Percentiles rank a stretch among this genome's conserved stretches.
Evolutionary conservation across 805 yeast genomes (phyloP).

Genomic region (Candida nonsorbophila): DNA sequence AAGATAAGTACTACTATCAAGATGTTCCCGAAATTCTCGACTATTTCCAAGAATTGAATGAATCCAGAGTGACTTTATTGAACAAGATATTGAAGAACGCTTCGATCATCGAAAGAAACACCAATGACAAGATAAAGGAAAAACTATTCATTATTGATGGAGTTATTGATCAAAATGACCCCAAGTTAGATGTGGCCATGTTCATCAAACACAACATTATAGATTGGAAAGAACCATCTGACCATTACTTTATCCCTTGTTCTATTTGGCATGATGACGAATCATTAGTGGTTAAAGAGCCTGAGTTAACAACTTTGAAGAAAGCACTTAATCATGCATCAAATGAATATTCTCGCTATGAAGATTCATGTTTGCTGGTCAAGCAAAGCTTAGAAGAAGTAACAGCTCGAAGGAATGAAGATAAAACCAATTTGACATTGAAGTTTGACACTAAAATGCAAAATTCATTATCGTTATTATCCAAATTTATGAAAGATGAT

Average conservation of each 20-base stretch:
- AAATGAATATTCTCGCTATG: conserved; percentile 32
- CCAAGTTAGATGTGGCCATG: conserved; percentile 80
- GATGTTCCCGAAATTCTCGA: conserved; percentile 90
- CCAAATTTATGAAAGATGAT: conserved; percentile 68
- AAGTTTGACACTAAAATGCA: conserved; percentile 50
- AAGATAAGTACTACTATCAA: conserved; percentile 89
- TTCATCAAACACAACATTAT: conserved; percentile 79
- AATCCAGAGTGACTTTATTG: conserved; percentile 64
- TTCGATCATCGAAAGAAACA: conserved; percentile 49
- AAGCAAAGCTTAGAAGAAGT: conserved; percentile 48
- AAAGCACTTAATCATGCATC: conserved; percentile 40
- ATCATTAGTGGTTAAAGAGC: conserved; percentile 50
- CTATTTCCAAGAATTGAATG: conserved; percentile 77
- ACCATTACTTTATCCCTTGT: conserved; percentile 80
- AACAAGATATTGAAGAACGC: conserved; percentile 68
- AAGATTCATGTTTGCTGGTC: conserved; percentile 40
- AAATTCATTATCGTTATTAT: conserved; percentile 47
- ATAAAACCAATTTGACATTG: conserved; percentile 35
- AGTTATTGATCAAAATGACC: conserved; percentile 64
- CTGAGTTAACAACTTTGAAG: conserved; percentile 54
- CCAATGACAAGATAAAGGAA: conserved; percentile 42
- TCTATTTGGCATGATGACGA: conserved; percentile 98
- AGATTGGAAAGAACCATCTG: conserved; percentile 81
- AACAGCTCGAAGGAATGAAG: conserved; percentile 26
- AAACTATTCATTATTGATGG: conserved; percentile 47